Base-by-base conservation (phyloP, 192 early-diverging fungal species). In the Podochytrium sp. region DNA sequence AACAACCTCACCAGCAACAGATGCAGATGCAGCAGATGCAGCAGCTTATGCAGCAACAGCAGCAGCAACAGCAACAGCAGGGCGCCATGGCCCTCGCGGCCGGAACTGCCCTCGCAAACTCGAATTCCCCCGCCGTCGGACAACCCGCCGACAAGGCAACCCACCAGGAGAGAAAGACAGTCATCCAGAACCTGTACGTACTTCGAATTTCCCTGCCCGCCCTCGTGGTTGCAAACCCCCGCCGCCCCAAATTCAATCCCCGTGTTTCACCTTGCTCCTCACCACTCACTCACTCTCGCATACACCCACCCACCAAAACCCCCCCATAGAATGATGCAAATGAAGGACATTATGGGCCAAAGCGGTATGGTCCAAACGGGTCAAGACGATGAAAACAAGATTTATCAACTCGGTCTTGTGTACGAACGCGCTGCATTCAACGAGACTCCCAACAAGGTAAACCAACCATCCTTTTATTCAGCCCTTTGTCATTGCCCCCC, bases 131-230 rank as follows among this genome's bases (percentile, higher is more conserved):
- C 35, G 33, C 2, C n/a, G 43, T 47, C 20, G 52, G 52, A 6
- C 7, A 23, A 27, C 5, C 52, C 29, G 41, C 63, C n/a, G 63
- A 65, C 25, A 65, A 47, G 29, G 63, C 63, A 43, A 47, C 41
- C 33, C 63, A 65, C 43, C 23, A 25, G 10, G 63, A 65, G 38
- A 38, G 63, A 41, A 65, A 29, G 29, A 65, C 63, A 14, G 63
- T 65, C 14, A 39, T 65, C 35, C 63, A 65, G 29, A 65, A 65
- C 63, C 30, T 65, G 63, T 65, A 50, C 7, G 59, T 49, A 20
- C 1, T 49, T 61, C 25, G 4, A 25, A 29, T 55, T 25, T 55
- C 20, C 30, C 25, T 55, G 16, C 30, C 7, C 23, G 23, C 7
- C 7, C 23, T 29, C 23, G 12, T 25, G 7, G 52, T 55, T 20